Evolutionary conservation across 768 basidiomycete genomes (phyloP), one percentile per base, ranked within the genome.

Genomic region (Boletus speciosus): DNA sequence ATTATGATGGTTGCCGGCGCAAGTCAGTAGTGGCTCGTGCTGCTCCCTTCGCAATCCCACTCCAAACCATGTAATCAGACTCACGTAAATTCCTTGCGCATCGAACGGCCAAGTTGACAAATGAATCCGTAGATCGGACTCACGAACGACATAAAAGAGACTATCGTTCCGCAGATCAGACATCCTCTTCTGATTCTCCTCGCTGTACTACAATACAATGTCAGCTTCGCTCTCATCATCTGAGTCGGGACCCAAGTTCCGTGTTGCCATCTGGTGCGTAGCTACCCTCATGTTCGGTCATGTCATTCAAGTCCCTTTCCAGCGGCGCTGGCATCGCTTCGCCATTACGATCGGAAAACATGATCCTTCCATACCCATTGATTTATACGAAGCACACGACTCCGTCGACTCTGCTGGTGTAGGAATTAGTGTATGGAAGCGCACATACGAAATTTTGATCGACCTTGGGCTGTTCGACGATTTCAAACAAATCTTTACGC

Each of bases 361-460:
- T 44, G 59, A 73, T 59, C 51, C 54, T 21, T 59, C 57, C 4
- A 58, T 78, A 10, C 64, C 71, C 49, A 69, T 77, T 7, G 66
- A 76, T 52, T 49, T 81, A 2, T 81, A 80, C 56, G 81, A 82
- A 65, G 71, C 76, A 3, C 74, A 71, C 12, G 52, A 69, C 3
- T 71, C 73, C 21, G 64, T 78, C 38, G 69, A 69, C 1, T 68
- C 71, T n/a, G 61, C 70, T 6, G 77, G 77, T 15, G 72, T 73
- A 5, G 76, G 81, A 62, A 38, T 78, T 69, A 36, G 74, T 61
- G 67, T 80, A 3, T 79, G 78, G 78, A 62, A 61, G 5, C 66
- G 74, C 39, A 79, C 78, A 11, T 76, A 76, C 73, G 66, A 65
- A 8, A 69, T 79, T 16, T 60, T 81, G 51, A 64, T 74, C 47